phyloP scores from a whole-genome alignment of 805 yeast genomes.

The Candida taoyuanica region DNA sequence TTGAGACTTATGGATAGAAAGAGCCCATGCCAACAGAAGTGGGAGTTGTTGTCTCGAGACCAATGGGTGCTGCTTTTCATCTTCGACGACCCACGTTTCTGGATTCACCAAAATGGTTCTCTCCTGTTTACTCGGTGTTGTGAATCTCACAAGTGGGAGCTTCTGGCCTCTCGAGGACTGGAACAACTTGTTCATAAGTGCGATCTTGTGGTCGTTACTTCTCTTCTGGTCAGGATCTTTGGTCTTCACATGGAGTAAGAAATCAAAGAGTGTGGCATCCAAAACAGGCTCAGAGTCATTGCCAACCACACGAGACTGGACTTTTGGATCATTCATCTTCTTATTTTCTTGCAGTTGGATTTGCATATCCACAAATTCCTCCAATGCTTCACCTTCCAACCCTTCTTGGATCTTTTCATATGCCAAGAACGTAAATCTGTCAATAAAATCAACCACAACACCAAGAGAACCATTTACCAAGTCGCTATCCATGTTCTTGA shows the following conservation, averaged over 20 bases:
- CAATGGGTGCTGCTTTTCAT: conserved; percentile 59
- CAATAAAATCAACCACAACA: conserved; percentile 55
- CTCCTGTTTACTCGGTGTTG: conserved; percentile 62
- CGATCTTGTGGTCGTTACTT: conserved; percentile 44
- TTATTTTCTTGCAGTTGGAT: background rate
- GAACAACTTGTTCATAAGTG: conserved; percentile 39
- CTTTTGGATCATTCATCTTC: background rate
- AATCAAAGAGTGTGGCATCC: conserved; percentile 48
- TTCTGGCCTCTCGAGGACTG: conserved; percentile 41
- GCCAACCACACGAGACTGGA: background rate
- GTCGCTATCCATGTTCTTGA: conserved; percentile 67
- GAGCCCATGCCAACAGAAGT: conserved; percentile 90
- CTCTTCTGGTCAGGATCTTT: conserved; percentile 25
- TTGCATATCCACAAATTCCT: background rate
- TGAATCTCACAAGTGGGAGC: conserved; percentile 76
- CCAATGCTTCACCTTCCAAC: conserved; percentile 12
- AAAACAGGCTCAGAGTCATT: conserved; percentile 18
- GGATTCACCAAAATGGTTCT: conserved; percentile 77
- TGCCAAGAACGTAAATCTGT: conserved; percentile 43
- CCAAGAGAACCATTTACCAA: conserved; percentile 79
- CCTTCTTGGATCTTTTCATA: conserved; percentile 29
- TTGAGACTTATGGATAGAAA: conserved; percentile 93
- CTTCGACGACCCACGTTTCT: conserved; percentile 78
- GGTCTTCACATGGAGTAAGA: conserved; percentile 30
- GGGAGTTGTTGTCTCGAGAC: conserved; percentile 82